Evolutionary conservation across 306 rosid species (phyloP).

Genomic region (Ceratonia siliqua): DNA sequence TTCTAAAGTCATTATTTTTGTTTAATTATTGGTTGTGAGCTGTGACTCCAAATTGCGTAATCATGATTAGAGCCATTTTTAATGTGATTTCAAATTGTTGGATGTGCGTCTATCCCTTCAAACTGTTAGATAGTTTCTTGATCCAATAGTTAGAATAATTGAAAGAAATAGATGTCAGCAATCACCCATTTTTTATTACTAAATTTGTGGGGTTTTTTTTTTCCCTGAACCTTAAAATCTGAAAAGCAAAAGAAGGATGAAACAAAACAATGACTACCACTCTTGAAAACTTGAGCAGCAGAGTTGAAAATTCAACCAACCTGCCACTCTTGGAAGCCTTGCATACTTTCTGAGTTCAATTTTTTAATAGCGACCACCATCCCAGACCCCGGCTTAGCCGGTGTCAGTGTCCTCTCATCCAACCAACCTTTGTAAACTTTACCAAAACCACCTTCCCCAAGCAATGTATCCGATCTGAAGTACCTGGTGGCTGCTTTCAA

Average conservation of each 20-base stretch:
- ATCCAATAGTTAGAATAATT: no score
- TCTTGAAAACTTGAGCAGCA: neutral
- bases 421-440: constrained; percentile 88
- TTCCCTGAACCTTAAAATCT: neutral
- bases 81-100: no score
- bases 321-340: constrained; percentile 91
- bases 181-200: no score
- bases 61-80: neutral
- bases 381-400: constrained; percentile 59
- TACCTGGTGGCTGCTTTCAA: constrained; percentile 60
- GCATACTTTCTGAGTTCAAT: constrained; percentile 68
- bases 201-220: neutral
- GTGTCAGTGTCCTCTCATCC: constrained; percentile 62
- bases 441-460: constrained; percentile 94
- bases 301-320: constrained; percentile 32
- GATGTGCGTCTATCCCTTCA: no score
- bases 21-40: neutral
- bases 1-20: neutral
- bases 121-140: no score
- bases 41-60: neutral
- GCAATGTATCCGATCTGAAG: constrained; percentile 59
- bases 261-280: neutral
- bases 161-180: no score
- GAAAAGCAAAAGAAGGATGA: neutral
- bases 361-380: constrained; percentile 75